A percentile compares a stretch with the other conserved stretches of the same genome.
phyloP scores from a whole-genome alignment of 345 rosid species.

The Citrus unshiu region DNA sequence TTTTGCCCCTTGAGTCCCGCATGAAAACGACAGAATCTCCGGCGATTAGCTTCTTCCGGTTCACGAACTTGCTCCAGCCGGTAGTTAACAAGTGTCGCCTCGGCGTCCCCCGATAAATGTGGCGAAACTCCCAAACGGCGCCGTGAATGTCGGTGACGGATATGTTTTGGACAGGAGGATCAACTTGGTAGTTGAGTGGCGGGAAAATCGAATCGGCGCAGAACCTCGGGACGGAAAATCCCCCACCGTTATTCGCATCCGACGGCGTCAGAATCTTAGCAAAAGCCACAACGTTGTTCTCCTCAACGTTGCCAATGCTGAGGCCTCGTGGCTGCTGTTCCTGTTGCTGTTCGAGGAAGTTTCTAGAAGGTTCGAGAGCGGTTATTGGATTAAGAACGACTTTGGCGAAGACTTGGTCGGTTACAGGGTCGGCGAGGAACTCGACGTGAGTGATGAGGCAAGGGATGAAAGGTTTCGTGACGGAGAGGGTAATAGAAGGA shows the following conservation, averaged over 20 bases:
- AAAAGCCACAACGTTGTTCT: slow-evolving; percentile 38
- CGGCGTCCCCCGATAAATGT: slow-evolving; percentile 89
- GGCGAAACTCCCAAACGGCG: slow-evolving; percentile 66
- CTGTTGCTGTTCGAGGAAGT: background rate
- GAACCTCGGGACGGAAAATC: slow-evolving; percentile 90
- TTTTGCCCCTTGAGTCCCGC: slow-evolving; percentile 48
- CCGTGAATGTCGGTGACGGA: slow-evolving; percentile 72
- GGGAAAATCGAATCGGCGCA: slow-evolving; percentile 92
- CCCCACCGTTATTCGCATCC: slow-evolving; percentile 95
- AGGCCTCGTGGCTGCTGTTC: background rate
- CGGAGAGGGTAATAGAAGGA: slow-evolving; percentile 15
- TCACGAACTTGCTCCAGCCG: slow-evolving; percentile 97
- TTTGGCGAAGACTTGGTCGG: slow-evolving; percentile 72
- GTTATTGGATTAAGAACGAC: slow-evolving; percentile 39
- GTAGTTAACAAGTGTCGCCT: slow-evolving; percentile 84
- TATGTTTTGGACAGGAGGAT: slow-evolving; percentile 80
- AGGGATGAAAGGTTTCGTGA: slow-evolving; percentile 28
- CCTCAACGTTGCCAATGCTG: background rate
- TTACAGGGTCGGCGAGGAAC: slow-evolving; percentile 59
- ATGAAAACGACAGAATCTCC: slow-evolving; percentile 88
- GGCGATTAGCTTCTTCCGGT: slow-evolving; percentile 77
- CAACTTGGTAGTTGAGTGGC: slow-evolving; percentile 61
- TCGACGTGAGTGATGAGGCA: slow-evolving; percentile 53
- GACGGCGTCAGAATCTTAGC: slow-evolving; percentile 82
- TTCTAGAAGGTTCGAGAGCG: slow-evolving; percentile 11